phyloP scores from a whole-genome alignment of 2,329 filamentous ascomycete genomes.

The Rhexocercosporidium sp. region DNA sequence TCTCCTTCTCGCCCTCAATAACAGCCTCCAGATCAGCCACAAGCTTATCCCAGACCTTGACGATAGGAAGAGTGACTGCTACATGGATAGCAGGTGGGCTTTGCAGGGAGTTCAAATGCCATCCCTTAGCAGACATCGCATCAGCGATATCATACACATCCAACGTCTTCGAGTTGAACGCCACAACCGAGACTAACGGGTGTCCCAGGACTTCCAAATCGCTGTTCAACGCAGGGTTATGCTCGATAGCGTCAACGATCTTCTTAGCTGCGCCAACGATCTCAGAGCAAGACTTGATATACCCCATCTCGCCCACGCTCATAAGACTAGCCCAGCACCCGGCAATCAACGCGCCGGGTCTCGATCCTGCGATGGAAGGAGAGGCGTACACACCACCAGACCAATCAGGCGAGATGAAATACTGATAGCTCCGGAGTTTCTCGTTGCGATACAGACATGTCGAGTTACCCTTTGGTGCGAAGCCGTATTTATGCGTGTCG shows the following conservation, averaged over 20 bases:
- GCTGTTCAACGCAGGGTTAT: constrained; percentile 68
- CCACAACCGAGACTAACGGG: constrained; percentile 87
- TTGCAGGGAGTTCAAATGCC: constrained; percentile 96
- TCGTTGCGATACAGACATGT: constrained; percentile 88
- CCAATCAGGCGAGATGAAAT: constrained; percentile 96
- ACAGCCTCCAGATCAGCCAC: constrained; percentile 73
- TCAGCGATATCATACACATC: constrained; percentile 96
- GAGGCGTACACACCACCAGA: constrained; percentile 94
- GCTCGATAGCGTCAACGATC: constrained; percentile 75
- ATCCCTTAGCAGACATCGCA: constrained; percentile 80
- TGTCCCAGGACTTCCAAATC: constrained; percentile 83
- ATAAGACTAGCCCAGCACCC: constrained; percentile 95
- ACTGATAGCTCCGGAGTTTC: constrained; percentile 83
- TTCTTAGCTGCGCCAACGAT: constrained; percentile 89
- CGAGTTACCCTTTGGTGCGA: constrained; percentile 96
- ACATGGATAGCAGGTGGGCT: constrained; percentile 91
- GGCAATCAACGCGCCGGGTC: constrained; percentile 92
- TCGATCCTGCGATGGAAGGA: constrained; percentile 87
- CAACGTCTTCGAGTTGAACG: constrained; percentile 82
- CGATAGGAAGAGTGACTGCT: constrained; percentile 87
- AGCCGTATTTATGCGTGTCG: constrained; percentile 99
- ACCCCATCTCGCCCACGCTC: constrained; percentile 84
- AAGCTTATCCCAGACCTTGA: constrained; percentile 79
- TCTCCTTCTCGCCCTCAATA: constrained; percentile 77
- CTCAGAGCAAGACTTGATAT: constrained; percentile 82